A percentile compares a stretch with the other conserved stretches of the same genome.
Conservation (phyloP, 1,284 basidiomycete species). For the Leccinum angustisporum region DNA sequence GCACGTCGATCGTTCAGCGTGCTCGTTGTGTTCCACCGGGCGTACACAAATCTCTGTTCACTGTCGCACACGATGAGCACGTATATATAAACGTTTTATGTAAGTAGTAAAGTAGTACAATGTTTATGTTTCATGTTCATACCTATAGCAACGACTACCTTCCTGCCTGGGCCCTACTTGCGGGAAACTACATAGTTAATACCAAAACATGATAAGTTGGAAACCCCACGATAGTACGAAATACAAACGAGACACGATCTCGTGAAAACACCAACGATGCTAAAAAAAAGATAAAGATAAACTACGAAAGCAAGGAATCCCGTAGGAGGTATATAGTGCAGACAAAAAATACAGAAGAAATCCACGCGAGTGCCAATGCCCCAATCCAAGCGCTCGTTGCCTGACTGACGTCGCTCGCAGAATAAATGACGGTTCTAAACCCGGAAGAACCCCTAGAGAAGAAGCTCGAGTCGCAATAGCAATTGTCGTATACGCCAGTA, state of each 20-base stretch:
- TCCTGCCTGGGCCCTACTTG: not conserved
- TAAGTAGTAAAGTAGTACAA: no score
- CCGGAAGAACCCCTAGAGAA: slow-evolving; percentile 6
- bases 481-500: slow-evolving; percentile 21
- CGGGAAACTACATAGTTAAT: not conserved
- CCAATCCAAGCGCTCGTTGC: slow-evolving; percentile 20
- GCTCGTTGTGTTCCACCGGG: no score
- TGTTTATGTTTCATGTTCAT: no score
- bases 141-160: not conserved
- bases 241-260: not conserved
- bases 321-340: slow-evolving; percentile 21
- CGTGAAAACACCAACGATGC: no score
- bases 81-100: no score
- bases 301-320: slow-evolving; percentile 11
- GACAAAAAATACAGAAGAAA: slow-evolving; percentile 16
- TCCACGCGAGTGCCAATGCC: slow-evolving; percentile 12
- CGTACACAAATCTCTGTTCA: no score
- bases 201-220: not conserved
- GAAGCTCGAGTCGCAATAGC: slow-evolving; percentile 26
- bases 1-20: no score
- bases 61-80: no score
- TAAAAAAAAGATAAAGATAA: not conserved
- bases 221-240: not conserved
- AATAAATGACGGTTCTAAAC: slow-evolving; percentile 10
- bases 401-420: slow-evolving; percentile 3